Evolutionary conservation across 768 basidiomycete species (phyloP).

Genomic region (Boletus eberwhitei): DNA sequence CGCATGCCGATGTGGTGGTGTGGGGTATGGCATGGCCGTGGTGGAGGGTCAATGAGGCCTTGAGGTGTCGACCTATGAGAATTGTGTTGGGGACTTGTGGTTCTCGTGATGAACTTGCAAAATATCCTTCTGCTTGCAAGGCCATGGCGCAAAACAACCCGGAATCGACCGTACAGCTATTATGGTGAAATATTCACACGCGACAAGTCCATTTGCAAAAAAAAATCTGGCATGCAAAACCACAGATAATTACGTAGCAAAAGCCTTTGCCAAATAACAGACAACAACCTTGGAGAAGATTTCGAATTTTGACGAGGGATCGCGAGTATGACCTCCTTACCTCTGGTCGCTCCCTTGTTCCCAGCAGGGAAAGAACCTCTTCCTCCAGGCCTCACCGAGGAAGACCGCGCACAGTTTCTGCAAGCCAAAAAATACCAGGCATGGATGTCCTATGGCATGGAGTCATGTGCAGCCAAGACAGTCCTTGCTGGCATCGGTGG

Average conservation of each 20-base stretch:
- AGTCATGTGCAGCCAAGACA: conserved; percentile 84
- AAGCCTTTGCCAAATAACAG: conserved; percentile 13
- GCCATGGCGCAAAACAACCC: no score
- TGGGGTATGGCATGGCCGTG: no score
- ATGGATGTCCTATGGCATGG: conserved; percentile 69
- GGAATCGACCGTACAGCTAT: no score
- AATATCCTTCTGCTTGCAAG: no score
- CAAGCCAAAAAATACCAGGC: conserved; percentile 78
- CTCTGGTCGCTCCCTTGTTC: conserved; percentile 67
- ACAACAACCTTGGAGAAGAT: conserved; percentile 14
- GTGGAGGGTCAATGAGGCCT: no score
- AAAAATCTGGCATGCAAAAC: no score
- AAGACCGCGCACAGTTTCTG: conserved; percentile 63
- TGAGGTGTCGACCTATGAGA: no score
- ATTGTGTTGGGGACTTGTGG: no score
- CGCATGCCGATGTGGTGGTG: no score
- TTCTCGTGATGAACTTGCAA: no score
- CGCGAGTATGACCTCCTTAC: conserved; percentile 21
- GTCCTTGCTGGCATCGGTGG: conserved; percentile 79
- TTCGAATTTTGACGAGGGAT: conserved; percentile 3
- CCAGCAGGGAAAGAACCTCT: conserved; percentile 85
- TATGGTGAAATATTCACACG: no score
- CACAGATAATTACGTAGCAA: not conserved
- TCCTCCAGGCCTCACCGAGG: conserved; percentile 78
- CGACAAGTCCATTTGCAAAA: no score